Conservation (phyloP, 257 asterid species). For the Eustoma russellianum region DNA sequence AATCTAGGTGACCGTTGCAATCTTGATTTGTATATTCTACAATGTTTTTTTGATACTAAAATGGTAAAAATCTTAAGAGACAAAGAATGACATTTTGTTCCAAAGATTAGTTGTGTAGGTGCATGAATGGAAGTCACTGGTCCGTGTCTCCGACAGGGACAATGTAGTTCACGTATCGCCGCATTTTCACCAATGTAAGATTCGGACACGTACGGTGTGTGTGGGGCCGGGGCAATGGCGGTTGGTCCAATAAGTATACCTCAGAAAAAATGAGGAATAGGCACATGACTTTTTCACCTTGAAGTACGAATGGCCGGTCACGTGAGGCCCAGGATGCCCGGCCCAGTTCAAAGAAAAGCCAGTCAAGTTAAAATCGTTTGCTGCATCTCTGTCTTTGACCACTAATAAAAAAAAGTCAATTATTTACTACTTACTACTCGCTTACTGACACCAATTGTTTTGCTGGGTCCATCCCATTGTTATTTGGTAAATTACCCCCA, state of each 20-base stretch:
- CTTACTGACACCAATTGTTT: too few species aligned
- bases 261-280: slow-evolving; percentile 15
- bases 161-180: slow-evolving; percentile 20
- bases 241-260: slow-evolving; percentile 56
- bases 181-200: slow-evolving; percentile 19
- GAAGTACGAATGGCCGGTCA: slow-evolving; percentile 58
- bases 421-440: not conserved
- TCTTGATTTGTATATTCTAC: too few species aligned
- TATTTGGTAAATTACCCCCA: too few species aligned
- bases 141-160: slow-evolving; percentile 34
- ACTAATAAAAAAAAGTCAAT: slow-evolving; percentile 4
- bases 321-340: slow-evolving; percentile 86
- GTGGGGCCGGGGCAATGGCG: slow-evolving; percentile 21
- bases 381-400: slow-evolving; percentile 40
- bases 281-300: slow-evolving; percentile 30
- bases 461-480: too few species aligned
- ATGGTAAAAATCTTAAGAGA: too few species aligned
- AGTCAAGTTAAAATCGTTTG: slow-evolving; percentile 32
- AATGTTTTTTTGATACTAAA: too few species aligned
- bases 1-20: too few species aligned
- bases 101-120: too few species aligned
- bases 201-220: slow-evolving; percentile 24
- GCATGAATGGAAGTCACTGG: slow-evolving; percentile 5
- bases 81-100: too few species aligned
- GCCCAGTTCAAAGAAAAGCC: slow-evolving; percentile 39